Conservation (phyloP, 495 filamentous ascomycete species). For the Talaromyces ruber region DNA sequence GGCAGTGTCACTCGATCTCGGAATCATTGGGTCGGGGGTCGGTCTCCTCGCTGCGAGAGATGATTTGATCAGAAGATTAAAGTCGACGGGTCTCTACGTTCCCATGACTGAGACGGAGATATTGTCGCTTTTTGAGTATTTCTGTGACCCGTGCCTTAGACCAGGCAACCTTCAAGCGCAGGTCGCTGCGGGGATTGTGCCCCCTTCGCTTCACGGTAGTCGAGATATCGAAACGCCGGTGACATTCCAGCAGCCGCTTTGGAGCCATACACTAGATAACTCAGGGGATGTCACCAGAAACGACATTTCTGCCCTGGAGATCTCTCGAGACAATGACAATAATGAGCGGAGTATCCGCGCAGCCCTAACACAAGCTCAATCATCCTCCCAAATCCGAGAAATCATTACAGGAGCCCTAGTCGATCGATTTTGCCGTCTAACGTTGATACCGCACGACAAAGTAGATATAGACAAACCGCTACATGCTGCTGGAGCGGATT, state of each 20-base stretch:
- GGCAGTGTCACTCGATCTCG: not conserved
- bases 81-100: not conserved
- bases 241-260: not conserved
- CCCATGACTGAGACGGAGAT: not conserved
- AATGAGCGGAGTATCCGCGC: not conserved
- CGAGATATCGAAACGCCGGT: not conserved
- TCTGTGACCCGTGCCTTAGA: not conserved
- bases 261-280: not conserved
- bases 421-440: not conserved
- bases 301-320: not conserved
- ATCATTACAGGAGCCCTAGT: not conserved
- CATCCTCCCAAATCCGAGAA: not conserved
- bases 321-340: not conserved
- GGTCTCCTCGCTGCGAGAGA: not conserved
- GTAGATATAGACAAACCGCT: not conserved
- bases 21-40: not conserved
- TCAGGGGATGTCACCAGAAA: not conserved
- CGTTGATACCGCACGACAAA: not conserved
- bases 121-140: not conserved
- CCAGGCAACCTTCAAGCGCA: not conserved
- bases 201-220: not conserved
- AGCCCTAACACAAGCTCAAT: not conserved
- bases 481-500: not conserved
- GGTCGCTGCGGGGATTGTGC: not conserved
- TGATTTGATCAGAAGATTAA: not conserved